Evolutionary conservation across 1,284 basidiomycete genomes (phyloP), one percentile per base, ranked within the genome.

Genomic region (Jaminaea rosea): DNA sequence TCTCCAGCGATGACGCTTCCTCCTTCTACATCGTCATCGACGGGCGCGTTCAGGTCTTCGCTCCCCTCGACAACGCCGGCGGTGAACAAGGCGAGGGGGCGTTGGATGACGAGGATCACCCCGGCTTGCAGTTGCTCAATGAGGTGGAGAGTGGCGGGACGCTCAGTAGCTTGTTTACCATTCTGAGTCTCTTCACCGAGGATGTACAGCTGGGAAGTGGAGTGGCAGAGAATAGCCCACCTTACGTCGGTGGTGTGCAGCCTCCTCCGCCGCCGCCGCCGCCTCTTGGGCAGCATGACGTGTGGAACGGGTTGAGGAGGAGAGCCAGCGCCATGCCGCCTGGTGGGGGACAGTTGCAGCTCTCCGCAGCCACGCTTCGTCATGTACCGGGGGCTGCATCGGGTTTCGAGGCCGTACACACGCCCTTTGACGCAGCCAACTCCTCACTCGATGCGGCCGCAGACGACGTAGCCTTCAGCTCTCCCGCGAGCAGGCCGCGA

Each of bases 161-260:
- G 0, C 79, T 97, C 13, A 93, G 90, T 34, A 93, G 89, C 65
- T 79, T 97, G 34, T 97, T 98, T 76, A 96, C 90, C 11, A 98
- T 98, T 69, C 80, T 98, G 48, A 87, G 77, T 53, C 79, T 99
- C 44, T 98, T 99, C 76, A 99, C 94, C 1, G 93, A 98, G 75
- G 87, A 97, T 69, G 85, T 98, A 65, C 86, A 91, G 75, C 83
- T 97, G 63, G 86, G 88, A 5, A 64, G n/a, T n/a, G n/a, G n/a
- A n/a, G n/a, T n/a, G n/a, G n/a, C n/a, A n/a, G n/a, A n/a, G n/a
- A n/a, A n/a, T n/a, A n/a, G n/a, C n/a, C n/a, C n/a, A n/a, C n/a
- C n/a, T n/a, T n/a, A n/a, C n/a, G n/a, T n/a, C n/a, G n/a, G n/a
- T n/a, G n/a, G n/a, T n/a, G 49, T 53, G 23, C 41, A 46, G n/a